Evolutionary conservation across 2,329 filamentous ascomycete genomes (phyloP).

Genomic region (Xylaria multiplex): DNA sequence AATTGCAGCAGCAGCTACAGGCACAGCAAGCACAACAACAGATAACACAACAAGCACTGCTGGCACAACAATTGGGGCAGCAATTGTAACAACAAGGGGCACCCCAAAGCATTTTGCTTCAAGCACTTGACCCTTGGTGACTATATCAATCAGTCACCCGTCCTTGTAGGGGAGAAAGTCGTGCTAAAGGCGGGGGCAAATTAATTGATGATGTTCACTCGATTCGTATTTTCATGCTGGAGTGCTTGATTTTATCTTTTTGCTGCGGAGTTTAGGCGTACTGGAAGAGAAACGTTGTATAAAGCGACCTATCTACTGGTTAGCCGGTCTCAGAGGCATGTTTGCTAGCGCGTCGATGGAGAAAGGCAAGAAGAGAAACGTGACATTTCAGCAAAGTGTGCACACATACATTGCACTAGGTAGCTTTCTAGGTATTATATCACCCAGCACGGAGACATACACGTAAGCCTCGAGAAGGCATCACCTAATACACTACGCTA

Average conservation of each 20-base stretch:
- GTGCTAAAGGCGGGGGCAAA: background rate
- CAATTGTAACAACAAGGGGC: too few relatives aligned
- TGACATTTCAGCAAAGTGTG: background rate
- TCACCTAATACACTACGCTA: too few relatives aligned
- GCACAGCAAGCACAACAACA: too few relatives aligned
- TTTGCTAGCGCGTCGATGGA: background rate
- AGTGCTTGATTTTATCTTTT: background rate
- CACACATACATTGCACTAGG: too few relatives aligned
- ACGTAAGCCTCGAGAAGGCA: too few relatives aligned
- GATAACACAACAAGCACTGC: too few relatives aligned
- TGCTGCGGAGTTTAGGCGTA: background rate
- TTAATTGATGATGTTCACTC: background rate
- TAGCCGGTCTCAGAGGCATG: background rate
- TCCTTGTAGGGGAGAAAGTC: background rate
- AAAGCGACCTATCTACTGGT: background rate
- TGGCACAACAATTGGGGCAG: too few relatives aligned
- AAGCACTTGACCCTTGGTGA: background rate
- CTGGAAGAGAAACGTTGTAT: background rate
- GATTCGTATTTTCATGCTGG: background rate
- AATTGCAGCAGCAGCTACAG: too few relatives aligned
- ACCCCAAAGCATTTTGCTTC: too few relatives aligned
- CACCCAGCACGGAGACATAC: too few relatives aligned
- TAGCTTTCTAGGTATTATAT: too few relatives aligned
- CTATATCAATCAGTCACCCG: too few relatives aligned
- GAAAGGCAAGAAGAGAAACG: background rate